Evolutionary conservation across 2,329 filamentous ascomycete genomes (phyloP), one percentile per base, ranked within the genome.

Genomic region (Cercospora zeina): DNA sequence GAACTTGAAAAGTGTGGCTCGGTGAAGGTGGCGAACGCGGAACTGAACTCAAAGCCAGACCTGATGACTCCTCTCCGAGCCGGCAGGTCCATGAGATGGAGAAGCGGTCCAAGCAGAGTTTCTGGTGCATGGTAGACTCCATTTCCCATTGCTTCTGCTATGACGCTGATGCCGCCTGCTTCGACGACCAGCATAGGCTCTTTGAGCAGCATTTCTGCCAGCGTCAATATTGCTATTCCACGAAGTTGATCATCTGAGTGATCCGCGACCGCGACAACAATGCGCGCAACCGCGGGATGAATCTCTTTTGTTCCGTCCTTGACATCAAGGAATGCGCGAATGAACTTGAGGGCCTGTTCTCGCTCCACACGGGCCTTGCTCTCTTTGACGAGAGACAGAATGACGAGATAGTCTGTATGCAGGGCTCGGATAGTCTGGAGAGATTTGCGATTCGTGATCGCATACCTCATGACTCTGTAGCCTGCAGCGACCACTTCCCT

Each of bases 361-460:
- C 96, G 86, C 78, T 99, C 95, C 16, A 99, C 90, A 69, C 93
- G 93, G n/a, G 93, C 91, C 76, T 97, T 97, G 72, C 90, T 89
- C 75, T 97, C 95, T 74, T 97, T 97, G 67, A 96, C 91, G 34
- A 99, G 80, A 0, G 95, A 97, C 70, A 93, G 82, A 39, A 96
- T 91, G 30, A 97, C 93, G 19, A 97, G 81, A 70, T 91, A 93
- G 74, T 99, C 96, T 0, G 92, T 97, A 68, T 97, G 93, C 19
- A 97, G 80, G 13, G 84, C 84, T 60, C 93, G 87, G 64, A 99
- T 96, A 54, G 88, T 96, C 73, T 90, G 89, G 24, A 99, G 82
- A 2, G 95, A 99, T 51, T 87, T 88, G 34, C 92, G 83, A 74
- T 99, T 95, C 10, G 93, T 96, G 68, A 99, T 95, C 55, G 93